Evolutionary conservation across 192 early-diverging fungal species (phyloP), one percentile per base, ranked within the genome.

Genomic region (Gonapodya sp.): DNA sequence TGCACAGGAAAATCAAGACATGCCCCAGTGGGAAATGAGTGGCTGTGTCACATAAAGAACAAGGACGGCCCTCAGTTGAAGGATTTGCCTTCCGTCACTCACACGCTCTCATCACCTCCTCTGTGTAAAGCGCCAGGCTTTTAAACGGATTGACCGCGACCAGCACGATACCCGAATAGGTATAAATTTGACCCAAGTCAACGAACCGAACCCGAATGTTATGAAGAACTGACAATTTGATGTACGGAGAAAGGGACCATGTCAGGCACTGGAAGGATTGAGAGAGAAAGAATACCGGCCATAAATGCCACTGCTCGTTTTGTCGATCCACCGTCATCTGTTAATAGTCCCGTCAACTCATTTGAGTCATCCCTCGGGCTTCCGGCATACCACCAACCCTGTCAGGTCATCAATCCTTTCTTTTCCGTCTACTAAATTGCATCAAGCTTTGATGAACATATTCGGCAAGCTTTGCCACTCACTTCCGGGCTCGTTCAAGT

Each of bases 101-200:
- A 81, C 37, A 79, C 8, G 64, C 84, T 80, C 88, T 78, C 89
- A 98, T 93, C 81, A 94, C 93, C 81, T 97, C 94, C 72, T 93
- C 93, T n/a, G 94, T 92, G 86, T 99, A 99, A 34, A 98, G 86
- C 35, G 90, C 82, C 81, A 99, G 91, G 33, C 92, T 86, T 73
- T 89, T 90, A 86, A 98, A 99, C 0, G 97, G 97, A 82, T 99
- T 99, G 83, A 96, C 93, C 72, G 97, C 97, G 82, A 99, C 96
- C 82, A 99, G 86, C 34, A 99, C 97, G 77, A 99, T 97, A 73
- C 97, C 97, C 34, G 96, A 98, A 84, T 99, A 99, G 24, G 97
- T 99, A 87, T 99, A 99, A 84, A 99, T 99, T 84, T 94, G 94
- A 84, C 96, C 90, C 8, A 64, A 24, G 84, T 96, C 94, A 1